Conservation (phyloP, 1,139 yeast genomes). For the Candida sanyaensis region DNA sequence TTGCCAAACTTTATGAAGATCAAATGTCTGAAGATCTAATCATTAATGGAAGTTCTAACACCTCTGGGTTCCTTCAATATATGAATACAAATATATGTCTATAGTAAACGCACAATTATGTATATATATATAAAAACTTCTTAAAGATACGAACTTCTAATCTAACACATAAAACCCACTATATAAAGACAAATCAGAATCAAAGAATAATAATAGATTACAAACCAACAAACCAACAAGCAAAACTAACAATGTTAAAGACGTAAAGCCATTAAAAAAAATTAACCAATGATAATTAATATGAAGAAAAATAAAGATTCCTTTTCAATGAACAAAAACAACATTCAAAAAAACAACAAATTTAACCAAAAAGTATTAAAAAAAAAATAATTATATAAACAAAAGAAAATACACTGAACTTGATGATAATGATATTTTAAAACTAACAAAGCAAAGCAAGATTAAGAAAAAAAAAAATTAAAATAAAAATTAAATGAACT, state of each 20-base stretch:
- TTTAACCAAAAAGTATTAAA: not conserved
- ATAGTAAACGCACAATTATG: not conserved
- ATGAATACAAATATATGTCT: too few relatives aligned
- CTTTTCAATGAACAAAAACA: constrained; percentile 1
- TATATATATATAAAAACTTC: constrained; percentile 1
- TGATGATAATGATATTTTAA: constrained; percentile 1
- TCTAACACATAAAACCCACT: constrained; percentile 4
- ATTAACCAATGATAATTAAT: not conserved
- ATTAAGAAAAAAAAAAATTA: not conserved
- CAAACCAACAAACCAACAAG: not conserved
- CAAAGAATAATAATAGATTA: constrained; percentile 1
- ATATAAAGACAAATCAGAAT: constrained; percentile 2
- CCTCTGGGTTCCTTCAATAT: too few relatives aligned
- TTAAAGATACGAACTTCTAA: not conserved
- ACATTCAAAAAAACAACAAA: not conserved
- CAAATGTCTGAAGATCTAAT: too few relatives aligned
- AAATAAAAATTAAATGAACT: not conserved
- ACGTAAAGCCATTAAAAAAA: constrained; percentile 1
- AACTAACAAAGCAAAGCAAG: not conserved
- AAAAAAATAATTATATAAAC: not conserved
- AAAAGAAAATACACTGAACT: not conserved
- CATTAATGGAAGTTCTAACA: too few relatives aligned
- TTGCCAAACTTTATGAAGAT: too few relatives aligned
- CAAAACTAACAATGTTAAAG: constrained; percentile 1
- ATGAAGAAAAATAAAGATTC: constrained; percentile 2